Conservation (phyloP, 768 basidiomycete genomes). For the Lanmaoa pseudosensibilis region DNA sequence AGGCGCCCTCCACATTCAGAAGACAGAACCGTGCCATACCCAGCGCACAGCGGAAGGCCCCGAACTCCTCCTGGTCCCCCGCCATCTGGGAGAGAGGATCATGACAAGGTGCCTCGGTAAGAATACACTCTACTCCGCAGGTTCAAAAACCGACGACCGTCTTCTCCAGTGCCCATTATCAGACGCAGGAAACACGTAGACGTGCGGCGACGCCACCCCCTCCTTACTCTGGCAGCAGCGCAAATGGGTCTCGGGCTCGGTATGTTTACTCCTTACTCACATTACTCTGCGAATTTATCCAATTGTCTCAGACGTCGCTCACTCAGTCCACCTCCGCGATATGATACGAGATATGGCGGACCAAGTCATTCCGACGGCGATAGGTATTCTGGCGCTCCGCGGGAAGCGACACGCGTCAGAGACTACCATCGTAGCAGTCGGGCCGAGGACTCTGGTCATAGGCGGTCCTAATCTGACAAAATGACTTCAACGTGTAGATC, state of each 20-base stretch:
- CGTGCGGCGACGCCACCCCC: conserved; percentile 53
- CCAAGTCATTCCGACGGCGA: conserved; percentile 40
- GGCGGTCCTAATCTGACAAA: conserved; percentile 25
- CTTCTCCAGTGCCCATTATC: conserved; percentile 15
- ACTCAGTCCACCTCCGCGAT: conserved; percentile 59
- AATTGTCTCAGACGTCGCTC: conserved; percentile 59
- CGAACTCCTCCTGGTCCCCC: conserved; percentile 56
- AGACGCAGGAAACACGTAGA: conserved; percentile 42
- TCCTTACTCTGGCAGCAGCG: conserved; percentile 47
- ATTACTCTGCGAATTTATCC: neutral
- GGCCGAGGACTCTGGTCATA: conserved; percentile 33
- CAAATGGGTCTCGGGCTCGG: conserved; percentile 46
- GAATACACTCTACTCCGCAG: conserved; percentile 1
- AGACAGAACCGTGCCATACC: conserved; percentile 42
- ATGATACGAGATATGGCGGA: conserved; percentile 55
- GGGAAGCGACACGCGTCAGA: conserved; percentile 34
- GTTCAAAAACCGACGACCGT: neutral
- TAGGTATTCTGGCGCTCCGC: conserved; percentile 46
- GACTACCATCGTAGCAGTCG: conserved; percentile 41
- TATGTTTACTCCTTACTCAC: conserved; percentile 14
- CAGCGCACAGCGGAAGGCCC: conserved; percentile 49
- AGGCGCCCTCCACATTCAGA: conserved; percentile 45
- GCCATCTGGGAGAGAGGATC: conserved; percentile 61
- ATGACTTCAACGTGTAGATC: conserved; percentile 4
- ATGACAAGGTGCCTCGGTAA: conserved; percentile 63